Evolutionary conservation across 1,139 yeast species (phyloP), one percentile per base, ranked within the genome.

Genomic region (Yamadazyma epiphylla): DNA sequence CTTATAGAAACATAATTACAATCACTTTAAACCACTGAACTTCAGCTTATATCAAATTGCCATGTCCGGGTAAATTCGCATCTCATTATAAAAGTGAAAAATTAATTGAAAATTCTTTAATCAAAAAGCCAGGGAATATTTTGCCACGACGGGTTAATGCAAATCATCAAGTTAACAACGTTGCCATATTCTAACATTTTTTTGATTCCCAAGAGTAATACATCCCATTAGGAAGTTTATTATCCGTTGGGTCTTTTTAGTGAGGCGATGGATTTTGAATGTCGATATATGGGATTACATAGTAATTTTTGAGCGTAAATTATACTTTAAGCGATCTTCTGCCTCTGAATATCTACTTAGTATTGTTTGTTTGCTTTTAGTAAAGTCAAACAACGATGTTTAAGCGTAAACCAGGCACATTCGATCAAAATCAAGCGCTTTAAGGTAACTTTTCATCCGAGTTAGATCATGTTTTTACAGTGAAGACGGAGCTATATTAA

Each of bases 131-230:
- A 64, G 80, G 80, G 76, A 73, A 71, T 62, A 69, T 44, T 71
- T 73, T 75, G 81, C 81, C 81, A 75, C 81, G 81, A 64, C 80
- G 80, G 62, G 72, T 60, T 70, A 67, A 74, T 69, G 77, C 58
- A 68, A 42, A 69, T 64, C 61, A 64, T 70, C 78, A 72, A 74
- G 78, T 74, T 70, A 70, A 64, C 58, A 65, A 62, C 80, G 80
- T 74, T 75, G 81, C 81, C 81, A 75, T 74, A 68, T 70, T 45
- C 45, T 43, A 41, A 32, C 33, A 31, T 29, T 26, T 40, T 17
- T 17, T 30, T 34, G 52, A 54, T 64, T 74, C 76, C 79, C 80
- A 61, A 73, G 77, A 62, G 49, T 41, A 47, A 36, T 30, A 34
- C 19, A 40, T 72, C 79, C 74, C 68, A 59, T 60, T 62, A 73